Conservation (phyloP, 1,284 basidiomycete genomes). For the Marasmius tenuissimus region DNA sequence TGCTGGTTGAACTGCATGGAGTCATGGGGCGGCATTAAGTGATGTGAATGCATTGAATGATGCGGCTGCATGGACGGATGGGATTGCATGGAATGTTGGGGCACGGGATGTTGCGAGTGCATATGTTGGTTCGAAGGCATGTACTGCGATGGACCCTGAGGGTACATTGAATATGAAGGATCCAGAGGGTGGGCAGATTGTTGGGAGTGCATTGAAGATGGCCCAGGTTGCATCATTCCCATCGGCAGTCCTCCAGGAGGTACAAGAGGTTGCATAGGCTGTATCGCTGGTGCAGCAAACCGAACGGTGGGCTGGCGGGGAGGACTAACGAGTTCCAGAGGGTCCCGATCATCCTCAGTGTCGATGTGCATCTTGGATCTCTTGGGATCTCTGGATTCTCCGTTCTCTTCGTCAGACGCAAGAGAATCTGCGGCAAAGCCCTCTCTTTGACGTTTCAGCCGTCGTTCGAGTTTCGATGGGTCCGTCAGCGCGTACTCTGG, state of each 20-base stretch:
- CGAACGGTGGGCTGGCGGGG: conserved; percentile 38
- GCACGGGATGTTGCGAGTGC: neutral
- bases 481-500: conserved; percentile 73
- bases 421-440: conserved; percentile 56
- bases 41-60: neutral
- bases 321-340: conserved; percentile 39
- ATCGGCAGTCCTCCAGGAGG: conserved; percentile 11
- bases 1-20: neutral
- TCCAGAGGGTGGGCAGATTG: neutral
- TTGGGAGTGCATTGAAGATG: neutral
- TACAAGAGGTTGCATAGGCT: neutral
- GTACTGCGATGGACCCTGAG: neutral
- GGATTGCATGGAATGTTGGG: neutral
- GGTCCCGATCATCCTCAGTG: conserved; percentile 41
- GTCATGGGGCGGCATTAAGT: neutral
- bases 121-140: neutral
- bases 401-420: conserved; percentile 53
- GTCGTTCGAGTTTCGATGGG: conserved; percentile 67
- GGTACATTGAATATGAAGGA: neutral
- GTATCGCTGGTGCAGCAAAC: conserved; percentile 31
- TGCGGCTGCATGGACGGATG: neutral
- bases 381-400: conserved; percentile 49
- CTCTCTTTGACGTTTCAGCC: conserved; percentile 69
- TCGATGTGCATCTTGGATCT: conserved; percentile 49
- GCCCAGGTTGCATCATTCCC: neutral